Evolutionary conservation across 2,329 filamentous ascomycete genomes (phyloP), one percentile per base, ranked within the genome.

Genomic region (Colletotrichum sp.): DNA sequence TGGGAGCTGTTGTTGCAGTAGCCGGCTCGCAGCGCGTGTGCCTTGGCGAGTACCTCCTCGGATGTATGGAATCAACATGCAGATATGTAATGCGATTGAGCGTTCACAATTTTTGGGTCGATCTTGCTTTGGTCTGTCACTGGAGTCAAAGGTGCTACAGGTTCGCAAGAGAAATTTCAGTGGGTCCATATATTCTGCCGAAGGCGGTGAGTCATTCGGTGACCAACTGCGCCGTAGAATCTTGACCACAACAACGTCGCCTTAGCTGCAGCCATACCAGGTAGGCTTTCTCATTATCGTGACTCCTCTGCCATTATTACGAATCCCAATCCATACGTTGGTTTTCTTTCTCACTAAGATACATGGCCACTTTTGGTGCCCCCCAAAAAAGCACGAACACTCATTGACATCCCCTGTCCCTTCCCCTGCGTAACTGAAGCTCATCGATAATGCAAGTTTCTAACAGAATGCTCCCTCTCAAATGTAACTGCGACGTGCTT

Each of bases 101-200:
- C n/a, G 47, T 54, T 29, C 27, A 29, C 36, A 43, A 63, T 59
- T 66, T 47, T 69, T 63, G 47, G 43, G 65, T 47, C 21, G 33
- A 36, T n/a, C 34, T 58, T 54, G 24, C 54, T 33, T 59, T 58
- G 29, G 57, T 55, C 47, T 58, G 68, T 70, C 70, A 31, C n/a
- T 66, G 11, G 38, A 36, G 33, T 62, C 27, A 24, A 34, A 62
- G 55, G 16, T 43, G 62, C 36, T 55, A 68, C 61, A 21, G 51
- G 62, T 70, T 55, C 31, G 33, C 33, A 43, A 73, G 66, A 76
- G 74, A 76, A 76, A 76, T 75, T 76, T 76, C 61, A 75, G 74
- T 75, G 74, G 74, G 74, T 69, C 65, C n/a, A 3, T 5, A 6
- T 8, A 69, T 76, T 76, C 69, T 76, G 74, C 74, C 74, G 54